A percentile compares a stretch with the other conserved stretches of the same genome.
Evolutionary conservation across 164 flowering plant species (phyloP).

Genomic region (Vitis labrusca): DNA sequence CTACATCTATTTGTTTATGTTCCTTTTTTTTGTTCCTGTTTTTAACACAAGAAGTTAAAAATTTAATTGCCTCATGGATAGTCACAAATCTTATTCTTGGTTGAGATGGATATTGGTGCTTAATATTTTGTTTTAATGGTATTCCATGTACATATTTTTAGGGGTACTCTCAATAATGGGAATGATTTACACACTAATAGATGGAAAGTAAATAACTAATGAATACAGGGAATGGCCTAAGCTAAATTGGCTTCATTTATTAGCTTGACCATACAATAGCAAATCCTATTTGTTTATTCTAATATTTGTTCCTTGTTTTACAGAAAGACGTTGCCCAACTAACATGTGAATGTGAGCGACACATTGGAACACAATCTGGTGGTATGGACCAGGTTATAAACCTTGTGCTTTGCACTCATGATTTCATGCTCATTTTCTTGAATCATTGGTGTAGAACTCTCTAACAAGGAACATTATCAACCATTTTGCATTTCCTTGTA

Average conservation of each 20-base stretch:
- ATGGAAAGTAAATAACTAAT: not conserved
- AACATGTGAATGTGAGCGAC: slow-evolving; percentile 94
- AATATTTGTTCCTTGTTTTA: slow-evolving; percentile 11
- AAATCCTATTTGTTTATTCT: not conserved
- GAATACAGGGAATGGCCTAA: not conserved
- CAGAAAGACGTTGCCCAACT: slow-evolving; percentile 98
- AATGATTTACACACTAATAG: not conserved
- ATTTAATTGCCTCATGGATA: not conserved
- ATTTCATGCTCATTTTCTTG: not conserved
- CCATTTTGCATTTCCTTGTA: too few species aligned
- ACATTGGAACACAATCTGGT: slow-evolving; percentile 98
- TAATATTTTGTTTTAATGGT: not conserved
- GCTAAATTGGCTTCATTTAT: not conserved
- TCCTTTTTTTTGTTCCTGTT: not conserved
- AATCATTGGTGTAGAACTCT: too few species aligned
- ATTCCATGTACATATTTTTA: not conserved
- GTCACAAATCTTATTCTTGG: not conserved
- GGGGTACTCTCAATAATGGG: not conserved
- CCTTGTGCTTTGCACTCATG: not conserved
- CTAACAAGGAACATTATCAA: too few species aligned
- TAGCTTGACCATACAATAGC: not conserved
- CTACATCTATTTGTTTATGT: not conserved
- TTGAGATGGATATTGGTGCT: not conserved
- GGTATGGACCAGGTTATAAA: slow-evolving; percentile 96
- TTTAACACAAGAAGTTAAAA: not conserved